Conservation (phyloP, 73 alveolate species). For the Paramecium sexaurelia region DNA sequence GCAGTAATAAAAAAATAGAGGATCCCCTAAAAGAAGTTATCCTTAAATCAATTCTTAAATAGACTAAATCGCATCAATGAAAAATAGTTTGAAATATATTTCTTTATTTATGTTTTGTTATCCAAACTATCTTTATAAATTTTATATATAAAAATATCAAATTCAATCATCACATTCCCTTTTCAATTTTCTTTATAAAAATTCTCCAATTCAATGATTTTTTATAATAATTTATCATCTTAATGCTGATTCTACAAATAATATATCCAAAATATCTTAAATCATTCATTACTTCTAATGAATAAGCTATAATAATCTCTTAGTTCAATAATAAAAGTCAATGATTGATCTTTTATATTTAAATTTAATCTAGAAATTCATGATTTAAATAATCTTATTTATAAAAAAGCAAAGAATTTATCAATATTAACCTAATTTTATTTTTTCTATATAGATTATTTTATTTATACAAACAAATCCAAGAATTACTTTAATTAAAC, state of each 20-base stretch:
- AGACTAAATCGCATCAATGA: background rate
- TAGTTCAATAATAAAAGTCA: background rate
- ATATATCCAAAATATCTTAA: background rate
- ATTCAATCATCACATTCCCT: background rate
- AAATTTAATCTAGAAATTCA: background rate
- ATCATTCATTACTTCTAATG: background rate
- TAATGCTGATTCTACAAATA: background rate
- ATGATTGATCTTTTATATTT: background rate
- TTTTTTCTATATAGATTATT: too few relatives aligned
- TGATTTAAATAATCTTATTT: background rate
- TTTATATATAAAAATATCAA: background rate
- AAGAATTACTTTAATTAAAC: too few relatives aligned
- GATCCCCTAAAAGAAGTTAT: background rate
- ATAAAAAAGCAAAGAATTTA: background rate
- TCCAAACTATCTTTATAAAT: background rate
- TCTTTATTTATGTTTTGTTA: background rate
- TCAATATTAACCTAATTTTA: too few relatives aligned
- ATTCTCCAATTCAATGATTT: background rate
- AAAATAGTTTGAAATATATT: background rate
- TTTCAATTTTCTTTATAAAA: background rate
- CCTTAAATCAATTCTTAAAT: constrained; percentile 36
- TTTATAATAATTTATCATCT: background rate
- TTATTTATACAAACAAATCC: too few relatives aligned
- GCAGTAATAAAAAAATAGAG: background rate
- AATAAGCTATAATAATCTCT: background rate